These are phyloP conservation scores for Kwoniella newhampshirensis DNA, from an alignment of 768 basidiomycete species.

Conservation along the genomic window DNA sequence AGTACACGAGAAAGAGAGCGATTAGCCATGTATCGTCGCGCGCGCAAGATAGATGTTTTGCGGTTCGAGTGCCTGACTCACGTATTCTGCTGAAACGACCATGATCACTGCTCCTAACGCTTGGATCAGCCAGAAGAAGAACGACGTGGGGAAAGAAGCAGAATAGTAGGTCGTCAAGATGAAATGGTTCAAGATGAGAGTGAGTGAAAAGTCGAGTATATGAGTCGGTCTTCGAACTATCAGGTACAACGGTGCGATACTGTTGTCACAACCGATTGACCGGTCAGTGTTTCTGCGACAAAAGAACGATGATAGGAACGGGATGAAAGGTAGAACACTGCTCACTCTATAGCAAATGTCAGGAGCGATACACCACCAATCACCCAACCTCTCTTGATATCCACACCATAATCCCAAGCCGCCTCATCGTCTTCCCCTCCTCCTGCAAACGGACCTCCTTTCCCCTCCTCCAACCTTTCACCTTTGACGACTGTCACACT, in stretches of 20 bases:
- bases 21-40: no score
- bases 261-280: slow-evolving; percentile 41
- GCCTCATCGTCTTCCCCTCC: slow-evolving; percentile 23
- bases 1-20: neutral
- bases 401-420: slow-evolving; percentile 67
- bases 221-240: slow-evolving; percentile 87
- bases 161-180: slow-evolving; percentile 93
- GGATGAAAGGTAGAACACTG: slow-evolving; percentile 39
- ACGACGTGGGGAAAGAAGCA: slow-evolving; percentile 71
- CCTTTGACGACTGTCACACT: slow-evolving; percentile 56
- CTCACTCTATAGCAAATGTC: slow-evolving; percentile 82
- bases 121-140: slow-evolving; percentile 89
- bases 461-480: slow-evolving; percentile 15
- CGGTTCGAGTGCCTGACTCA: slow-evolving; percentile 58
- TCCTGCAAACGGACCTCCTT: slow-evolving; percentile 14
- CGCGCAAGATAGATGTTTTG: neutral
- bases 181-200: slow-evolving; percentile 85
- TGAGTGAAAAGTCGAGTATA: slow-evolving; percentile 90
- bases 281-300: neutral
- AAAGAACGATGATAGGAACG: neutral
- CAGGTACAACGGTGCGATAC: slow-evolving; percentile 78
- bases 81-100: slow-evolving; percentile 80
- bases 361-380: slow-evolving; percentile 82
- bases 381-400: slow-evolving; percentile 83
- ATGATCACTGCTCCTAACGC: slow-evolving; percentile 68